phyloP scores from a whole-genome alignment of 1,284 basidiomycete species.

The Coniophora puteana region DNA sequence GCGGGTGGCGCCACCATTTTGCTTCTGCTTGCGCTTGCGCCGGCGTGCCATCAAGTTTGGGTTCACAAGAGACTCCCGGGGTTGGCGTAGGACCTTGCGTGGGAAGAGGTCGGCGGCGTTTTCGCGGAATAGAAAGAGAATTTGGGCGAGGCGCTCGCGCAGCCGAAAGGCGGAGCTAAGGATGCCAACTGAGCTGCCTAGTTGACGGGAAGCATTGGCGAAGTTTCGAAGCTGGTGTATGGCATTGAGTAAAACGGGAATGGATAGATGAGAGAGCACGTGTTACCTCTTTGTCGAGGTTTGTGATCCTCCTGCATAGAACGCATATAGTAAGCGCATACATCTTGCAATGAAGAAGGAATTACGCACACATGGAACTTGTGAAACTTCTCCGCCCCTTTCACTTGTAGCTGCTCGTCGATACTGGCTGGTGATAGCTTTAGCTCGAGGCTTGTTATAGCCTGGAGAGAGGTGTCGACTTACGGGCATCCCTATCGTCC shows the following conservation, averaged over 20 bases:
- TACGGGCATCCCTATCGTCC: constrained; percentile 58
- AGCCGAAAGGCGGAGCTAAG: constrained; percentile 66
- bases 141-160: constrained; percentile 61
- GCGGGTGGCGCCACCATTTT: constrained; percentile 14
- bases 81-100: constrained; percentile 48
- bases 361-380: constrained; percentile 51
- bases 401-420: constrained; percentile 62
- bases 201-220: constrained; percentile 67
- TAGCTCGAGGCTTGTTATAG: not conserved
- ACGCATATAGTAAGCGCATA: constrained; percentile 1
- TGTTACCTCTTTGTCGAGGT: constrained; percentile 60
- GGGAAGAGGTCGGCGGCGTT: constrained; percentile 72
- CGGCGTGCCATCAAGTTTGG: constrained; percentile 29
- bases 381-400: constrained; percentile 59
- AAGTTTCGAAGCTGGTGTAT: constrained; percentile 62
- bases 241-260: constrained; percentile 3
- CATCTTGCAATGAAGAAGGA: constrained; percentile 3
- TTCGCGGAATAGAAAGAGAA: constrained; percentile 63
- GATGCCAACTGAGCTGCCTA: constrained; percentile 70
- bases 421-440: constrained; percentile 45
- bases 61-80: constrained; percentile 37
- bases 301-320: constrained; percentile 46
- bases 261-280: not conserved
- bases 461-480: constrained; percentile 26
- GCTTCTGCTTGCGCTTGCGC: constrained; percentile 28